phyloP scores from a whole-genome alignment of 768 basidiomycete genomes.

The Flagelloscypha sp. region DNA sequence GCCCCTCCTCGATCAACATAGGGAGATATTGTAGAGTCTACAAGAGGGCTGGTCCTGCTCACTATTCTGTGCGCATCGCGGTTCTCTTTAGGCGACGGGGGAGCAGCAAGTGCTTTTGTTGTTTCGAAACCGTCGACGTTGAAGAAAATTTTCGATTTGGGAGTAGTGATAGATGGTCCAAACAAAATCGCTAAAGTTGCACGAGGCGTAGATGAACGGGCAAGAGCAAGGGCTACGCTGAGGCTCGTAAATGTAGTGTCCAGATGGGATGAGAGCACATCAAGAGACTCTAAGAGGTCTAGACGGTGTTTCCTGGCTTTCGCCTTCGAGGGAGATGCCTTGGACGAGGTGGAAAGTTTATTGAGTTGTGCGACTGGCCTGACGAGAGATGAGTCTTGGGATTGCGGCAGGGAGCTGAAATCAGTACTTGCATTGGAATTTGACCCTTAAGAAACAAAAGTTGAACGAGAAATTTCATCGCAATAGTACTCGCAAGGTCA shows the following conservation, averaged over 20 bases:
- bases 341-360: background rate
- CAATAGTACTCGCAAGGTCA: conserved; percentile 54
- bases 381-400: background rate
- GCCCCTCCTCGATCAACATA: conserved; percentile 7
- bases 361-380: conserved; percentile 61
- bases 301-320: conserved; percentile 49
- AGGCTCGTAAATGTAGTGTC: conserved; percentile 67
- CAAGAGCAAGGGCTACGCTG: conserved; percentile 52
- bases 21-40: conserved; percentile 6
- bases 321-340: conserved; percentile 20
- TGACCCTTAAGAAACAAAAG: conserved; percentile 73
- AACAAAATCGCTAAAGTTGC: conserved; percentile 57
- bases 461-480: conserved; percentile 56
- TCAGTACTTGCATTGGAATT: conserved; percentile 63
- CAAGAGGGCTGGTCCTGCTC: background rate
- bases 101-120: too few relatives aligned
- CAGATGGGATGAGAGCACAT: conserved; percentile 66
- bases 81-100: background rate
- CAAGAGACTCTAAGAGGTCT: conserved; percentile 58
- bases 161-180: conserved; percentile 54
- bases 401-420: background rate
- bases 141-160: conserved; percentile 53
- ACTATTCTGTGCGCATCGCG: background rate
- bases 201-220: conserved; percentile 13
- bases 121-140: conserved; percentile 58